phyloP scores from a whole-genome alignment of 2,329 filamentous ascomycete genomes.

The Xylaria sp. region DNA sequence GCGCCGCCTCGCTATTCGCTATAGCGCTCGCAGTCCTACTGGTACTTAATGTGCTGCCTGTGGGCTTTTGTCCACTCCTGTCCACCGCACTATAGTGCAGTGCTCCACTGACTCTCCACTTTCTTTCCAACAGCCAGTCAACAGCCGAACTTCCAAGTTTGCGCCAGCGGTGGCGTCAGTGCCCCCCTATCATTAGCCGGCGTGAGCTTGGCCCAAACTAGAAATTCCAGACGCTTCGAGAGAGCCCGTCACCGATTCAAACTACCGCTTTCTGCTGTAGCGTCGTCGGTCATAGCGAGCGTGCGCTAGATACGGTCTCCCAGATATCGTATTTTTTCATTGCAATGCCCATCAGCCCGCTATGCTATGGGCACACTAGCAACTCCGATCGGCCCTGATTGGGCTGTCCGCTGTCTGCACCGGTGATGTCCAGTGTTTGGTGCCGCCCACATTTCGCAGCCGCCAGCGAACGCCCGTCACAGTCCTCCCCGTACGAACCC shows the following conservation, averaged over 20 bases:
- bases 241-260: background rate
- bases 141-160: slow-evolving; percentile 5
- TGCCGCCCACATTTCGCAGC: background rate
- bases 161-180: background rate
- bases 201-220: background rate
- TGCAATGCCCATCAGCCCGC: no score
- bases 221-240: background rate
- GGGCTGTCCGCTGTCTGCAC: no score
- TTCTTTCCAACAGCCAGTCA: no score
- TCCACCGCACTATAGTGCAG: no score
- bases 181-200: slow-evolving; percentile 13
- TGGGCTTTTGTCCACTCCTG: no score
- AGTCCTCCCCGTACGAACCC: no score
- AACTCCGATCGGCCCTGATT: background rate
- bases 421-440: background rate
- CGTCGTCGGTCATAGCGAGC: no score
- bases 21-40: no score
- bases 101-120: slow-evolving; percentile 1
- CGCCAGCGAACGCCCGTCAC: slow-evolving; percentile 5
- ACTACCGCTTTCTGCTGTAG: no score
- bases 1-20: slow-evolving; percentile 10
- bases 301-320: no score
- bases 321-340: background rate
- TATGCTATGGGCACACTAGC: no score
- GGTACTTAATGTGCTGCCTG: no score